Conservation (phyloP, 306 rosid species). For the Styphnolobium japonicum region DNA sequence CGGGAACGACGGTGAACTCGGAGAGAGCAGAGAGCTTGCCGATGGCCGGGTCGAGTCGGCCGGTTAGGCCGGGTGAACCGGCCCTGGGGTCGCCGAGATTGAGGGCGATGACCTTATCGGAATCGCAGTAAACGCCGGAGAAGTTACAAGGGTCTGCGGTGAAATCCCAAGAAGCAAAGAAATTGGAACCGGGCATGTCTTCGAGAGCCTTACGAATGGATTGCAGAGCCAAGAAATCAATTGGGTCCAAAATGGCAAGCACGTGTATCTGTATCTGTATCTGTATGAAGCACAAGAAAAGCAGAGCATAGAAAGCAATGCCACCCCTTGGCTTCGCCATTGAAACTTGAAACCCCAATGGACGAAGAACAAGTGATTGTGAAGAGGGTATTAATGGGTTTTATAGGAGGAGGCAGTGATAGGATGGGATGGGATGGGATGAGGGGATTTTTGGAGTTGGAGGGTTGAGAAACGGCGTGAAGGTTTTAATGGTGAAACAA, state of each 20-base stretch:
- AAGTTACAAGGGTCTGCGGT: constrained; percentile 91
- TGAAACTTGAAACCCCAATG: background rate
- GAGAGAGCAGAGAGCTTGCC: constrained; percentile 79
- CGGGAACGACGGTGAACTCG: constrained; percentile 86
- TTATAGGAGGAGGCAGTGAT: too few species aligned
- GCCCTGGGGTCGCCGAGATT: constrained; percentile 95
- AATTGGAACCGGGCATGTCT: constrained; percentile 83
- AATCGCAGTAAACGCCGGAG: constrained; percentile 85
- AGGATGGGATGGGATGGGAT: too few species aligned
- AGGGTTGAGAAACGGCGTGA: constrained; percentile 36
- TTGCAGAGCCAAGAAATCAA: constrained; percentile 88
- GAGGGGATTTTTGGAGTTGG: constrained; percentile 5
- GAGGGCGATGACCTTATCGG: constrained; percentile 75
- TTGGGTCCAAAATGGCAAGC: constrained; percentile 74
- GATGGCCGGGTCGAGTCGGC: constrained; percentile 63
- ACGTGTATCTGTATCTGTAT: constrained; percentile 22
- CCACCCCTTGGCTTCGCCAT: constrained; percentile 46
- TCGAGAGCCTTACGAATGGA: constrained; percentile 65
- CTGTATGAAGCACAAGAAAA: constrained; percentile 37
- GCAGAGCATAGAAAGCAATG: constrained; percentile 4
- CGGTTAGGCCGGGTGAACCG: constrained; percentile 82
- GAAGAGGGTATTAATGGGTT: constrained; percentile 14
- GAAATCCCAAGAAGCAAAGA: constrained; percentile 92
- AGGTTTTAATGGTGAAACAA: constrained; percentile 38
- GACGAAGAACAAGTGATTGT: background rate